Percentiles rank a stretch among this genome's conserved stretches.
These are phyloP conservation scores for Trichoderma pleuroti DNA, from an alignment of 2,329 filamentous ascomycete species.

Conservation along the genomic window DNA sequence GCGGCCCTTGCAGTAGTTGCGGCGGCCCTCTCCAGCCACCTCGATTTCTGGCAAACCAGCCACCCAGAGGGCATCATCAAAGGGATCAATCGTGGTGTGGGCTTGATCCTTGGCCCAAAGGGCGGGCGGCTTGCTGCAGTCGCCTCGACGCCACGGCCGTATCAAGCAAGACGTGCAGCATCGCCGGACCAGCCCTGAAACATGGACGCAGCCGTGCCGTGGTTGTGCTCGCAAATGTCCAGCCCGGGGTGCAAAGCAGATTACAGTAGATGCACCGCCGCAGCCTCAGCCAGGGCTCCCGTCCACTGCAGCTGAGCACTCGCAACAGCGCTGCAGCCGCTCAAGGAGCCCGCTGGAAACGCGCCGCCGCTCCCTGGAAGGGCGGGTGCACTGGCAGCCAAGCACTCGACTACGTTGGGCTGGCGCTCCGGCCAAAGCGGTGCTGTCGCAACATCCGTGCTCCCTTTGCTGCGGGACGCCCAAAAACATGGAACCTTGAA, in stretches of 20 bases:
- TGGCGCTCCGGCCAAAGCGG: neutral
- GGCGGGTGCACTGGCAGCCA: neutral
- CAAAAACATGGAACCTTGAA: neutral
- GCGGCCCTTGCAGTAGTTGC: constrained; percentile 19
- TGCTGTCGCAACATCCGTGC: constrained; percentile 13
- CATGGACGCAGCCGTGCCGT: neutral
- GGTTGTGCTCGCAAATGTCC: no score
- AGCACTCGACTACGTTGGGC: no score
- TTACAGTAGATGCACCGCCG: constrained; percentile 22
- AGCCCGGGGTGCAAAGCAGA: neutral
- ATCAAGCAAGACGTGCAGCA: constrained; percentile 5
- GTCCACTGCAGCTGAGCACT: neutral
- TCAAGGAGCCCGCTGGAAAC: neutral
- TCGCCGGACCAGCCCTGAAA: neutral
- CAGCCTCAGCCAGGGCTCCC: neutral
- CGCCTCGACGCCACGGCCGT: neutral
- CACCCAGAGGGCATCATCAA: constrained; percentile 8
- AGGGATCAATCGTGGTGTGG: neutral
- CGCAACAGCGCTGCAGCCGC: neutral
- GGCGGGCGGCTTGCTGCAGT: constrained; percentile 7
- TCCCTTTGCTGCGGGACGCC: constrained; percentile 5
- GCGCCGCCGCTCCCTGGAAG: neutral
- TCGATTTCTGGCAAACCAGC: constrained; percentile 27
- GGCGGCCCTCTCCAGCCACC: constrained; percentile 33
- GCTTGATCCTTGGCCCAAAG: neutral